phyloP scores from a whole-genome alignment of 495 filamentous ascomycete genomes.

The Neurospora tetrasperma region DNA sequence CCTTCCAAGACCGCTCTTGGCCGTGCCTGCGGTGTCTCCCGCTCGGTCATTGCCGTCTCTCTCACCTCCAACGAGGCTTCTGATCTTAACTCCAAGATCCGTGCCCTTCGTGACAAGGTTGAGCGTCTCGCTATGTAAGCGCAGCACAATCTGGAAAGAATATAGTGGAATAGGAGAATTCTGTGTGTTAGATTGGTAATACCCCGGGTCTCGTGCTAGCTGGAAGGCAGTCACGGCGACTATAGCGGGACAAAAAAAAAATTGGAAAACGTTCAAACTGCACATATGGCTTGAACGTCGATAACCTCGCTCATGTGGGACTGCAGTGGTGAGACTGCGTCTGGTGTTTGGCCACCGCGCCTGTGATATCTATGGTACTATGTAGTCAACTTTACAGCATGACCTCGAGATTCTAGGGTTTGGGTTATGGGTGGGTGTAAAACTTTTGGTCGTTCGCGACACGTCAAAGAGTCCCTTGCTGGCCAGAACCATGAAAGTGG shows the following conservation, averaged over 20 bases:
- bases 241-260: neutral
- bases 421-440: neutral
- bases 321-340: neutral
- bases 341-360: neutral
- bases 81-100: slow-evolving; percentile 78
- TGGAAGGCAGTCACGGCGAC: neutral
- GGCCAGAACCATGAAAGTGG: neutral
- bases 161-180: neutral
- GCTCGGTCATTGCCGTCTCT: slow-evolving; percentile 75
- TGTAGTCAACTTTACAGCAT: neutral
- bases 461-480: neutral
- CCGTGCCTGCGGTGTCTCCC: slow-evolving; percentile 70
- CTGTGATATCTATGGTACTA: neutral
- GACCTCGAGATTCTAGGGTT: neutral
- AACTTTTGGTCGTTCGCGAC: neutral
- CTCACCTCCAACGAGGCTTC: slow-evolving; percentile 92
- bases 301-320: neutral
- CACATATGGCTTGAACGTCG: neutral
- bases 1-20: slow-evolving; percentile 55
- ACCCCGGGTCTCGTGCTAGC: neutral
- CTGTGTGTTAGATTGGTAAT: neutral
- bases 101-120: slow-evolving; percentile 83
- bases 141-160: neutral
- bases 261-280: neutral
- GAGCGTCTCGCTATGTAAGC: slow-evolving; percentile 88